Evolutionary conservation across 106 monocot genomes (phyloP).

Genomic region (Narthecium ossifragum): DNA sequence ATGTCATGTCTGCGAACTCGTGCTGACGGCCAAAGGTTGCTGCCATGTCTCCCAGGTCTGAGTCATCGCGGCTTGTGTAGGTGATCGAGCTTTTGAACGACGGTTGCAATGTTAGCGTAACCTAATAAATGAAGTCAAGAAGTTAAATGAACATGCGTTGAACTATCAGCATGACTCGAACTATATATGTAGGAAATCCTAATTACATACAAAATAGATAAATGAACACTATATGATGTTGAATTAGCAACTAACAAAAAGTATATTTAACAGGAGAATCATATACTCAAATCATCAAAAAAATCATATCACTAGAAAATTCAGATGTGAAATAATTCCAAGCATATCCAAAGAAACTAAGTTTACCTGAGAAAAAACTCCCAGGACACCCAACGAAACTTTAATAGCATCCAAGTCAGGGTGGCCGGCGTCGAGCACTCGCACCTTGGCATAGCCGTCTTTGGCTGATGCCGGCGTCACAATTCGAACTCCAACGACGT

Average conservation of each 20-base stretch:
- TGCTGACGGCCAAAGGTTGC: constrained; percentile 21
- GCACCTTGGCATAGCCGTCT: constrained; percentile 24
- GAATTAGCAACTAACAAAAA: too few species aligned
- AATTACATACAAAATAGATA: too few species aligned
- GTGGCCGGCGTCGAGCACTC: constrained; percentile 9
- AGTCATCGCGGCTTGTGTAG: constrained; percentile 5
- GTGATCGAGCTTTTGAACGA: constrained; percentile 8
- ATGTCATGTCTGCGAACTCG: constrained; percentile 52
- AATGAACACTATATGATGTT: too few species aligned
- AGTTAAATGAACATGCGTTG: not conserved
- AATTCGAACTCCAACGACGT: constrained; percentile 32
- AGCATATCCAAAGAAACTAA: too few species aligned
- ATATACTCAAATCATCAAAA: too few species aligned
- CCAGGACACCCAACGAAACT: constrained; percentile 53
- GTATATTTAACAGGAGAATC: too few species aligned
- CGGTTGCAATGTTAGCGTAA: constrained; percentile 36
- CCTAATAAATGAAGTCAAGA: constrained; percentile 7
- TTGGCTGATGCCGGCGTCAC: constrained; percentile 14
- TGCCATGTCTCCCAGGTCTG: constrained; percentile 14
- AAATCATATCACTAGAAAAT: too few species aligned
- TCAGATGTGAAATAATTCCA: too few species aligned
- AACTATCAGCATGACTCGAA: not conserved
- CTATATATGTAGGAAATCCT: not conserved
- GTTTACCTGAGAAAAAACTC: constrained; percentile 50
- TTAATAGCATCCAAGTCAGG: constrained; percentile 37